phyloP scores from a whole-genome alignment of 2,329 filamentous ascomycete species.

The Trichoderma atroviride region DNA sequence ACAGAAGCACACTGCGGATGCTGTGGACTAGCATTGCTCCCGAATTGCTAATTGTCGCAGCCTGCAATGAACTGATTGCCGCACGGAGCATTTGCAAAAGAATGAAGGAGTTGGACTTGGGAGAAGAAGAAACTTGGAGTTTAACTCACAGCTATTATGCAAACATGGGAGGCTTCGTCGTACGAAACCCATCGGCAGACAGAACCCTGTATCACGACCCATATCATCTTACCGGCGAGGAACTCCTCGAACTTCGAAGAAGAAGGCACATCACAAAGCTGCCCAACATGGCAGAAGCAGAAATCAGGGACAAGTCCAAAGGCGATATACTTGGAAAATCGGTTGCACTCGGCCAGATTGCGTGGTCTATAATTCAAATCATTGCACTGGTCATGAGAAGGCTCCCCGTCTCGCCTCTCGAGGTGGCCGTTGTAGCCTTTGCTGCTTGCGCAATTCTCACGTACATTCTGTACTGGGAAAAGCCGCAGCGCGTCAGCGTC shows the following conservation, averaged over 20 bases:
- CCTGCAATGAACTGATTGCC: neutral
- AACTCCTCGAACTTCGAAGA: neutral
- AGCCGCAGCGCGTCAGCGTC: neutral
- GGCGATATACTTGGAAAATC: neutral
- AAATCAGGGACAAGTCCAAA: neutral
- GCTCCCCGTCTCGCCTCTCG: neutral
- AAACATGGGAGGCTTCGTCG: conserved; percentile 10
- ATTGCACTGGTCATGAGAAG: neutral
- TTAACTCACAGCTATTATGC: neutral
- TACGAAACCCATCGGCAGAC: neutral
- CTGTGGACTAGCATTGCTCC: neutral
- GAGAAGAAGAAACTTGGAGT: neutral
- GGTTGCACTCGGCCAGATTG: neutral
- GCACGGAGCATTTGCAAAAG: accelerated
- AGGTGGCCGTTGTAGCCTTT: neutral
- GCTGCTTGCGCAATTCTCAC: neutral
- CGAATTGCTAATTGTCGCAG: neutral
- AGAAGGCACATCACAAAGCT: neutral
- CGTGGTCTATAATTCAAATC: neutral
- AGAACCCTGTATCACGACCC: neutral
- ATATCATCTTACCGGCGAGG: neutral
- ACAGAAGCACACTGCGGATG: neutral
- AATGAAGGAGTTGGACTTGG: neutral
- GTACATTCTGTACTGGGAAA: neutral
- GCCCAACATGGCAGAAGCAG: neutral